Base-by-base conservation (phyloP, 345 rosid species). In the Eucalyptus erythrocorys region DNA sequence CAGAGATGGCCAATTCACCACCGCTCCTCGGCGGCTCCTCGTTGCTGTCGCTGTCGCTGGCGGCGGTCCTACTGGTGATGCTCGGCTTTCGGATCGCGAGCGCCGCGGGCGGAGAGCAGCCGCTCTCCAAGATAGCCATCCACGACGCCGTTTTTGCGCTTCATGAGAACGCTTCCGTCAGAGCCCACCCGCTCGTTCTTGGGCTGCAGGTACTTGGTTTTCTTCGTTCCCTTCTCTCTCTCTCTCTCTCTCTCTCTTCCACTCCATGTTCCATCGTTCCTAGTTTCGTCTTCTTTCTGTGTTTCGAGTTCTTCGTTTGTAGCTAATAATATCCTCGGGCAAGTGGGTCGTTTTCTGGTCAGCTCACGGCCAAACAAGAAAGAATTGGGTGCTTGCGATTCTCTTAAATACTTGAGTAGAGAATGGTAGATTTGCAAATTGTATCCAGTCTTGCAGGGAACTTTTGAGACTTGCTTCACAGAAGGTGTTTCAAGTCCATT, bases 91-190 rank as follows among this genome's bases (percentile, higher is more conserved):
- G 82, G 22, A 40, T 76, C 30, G 82, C 82, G 82, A 76, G 82
- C 82, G 30, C 47, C 4, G 15, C 2, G 47, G 82, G 47, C 42
- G 92, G 90, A 7, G 91, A 88, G 71, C 92, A 90, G 42, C 90
- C 93, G 57, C 87, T 88, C 42, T 51, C 90, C 64, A 88, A 88
- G 68, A 79, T 89, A 53, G 90, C 91, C 40, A 89, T 92, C 79
- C 88, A 84, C 85, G 85, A 47, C 61, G 92, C 87, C 26, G 59
- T 88, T 57, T 87, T 30, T 34, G 89, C 90, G 55, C 86, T 91
- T 86, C 88, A 88, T 48, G 89, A 84, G 16, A 86, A 87, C 87
- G 91, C 90, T 89, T 91, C 90, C 42, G 42, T 90, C 64, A 88
- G 87, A 10, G 89, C 91, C 10, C 43, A 30, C 76, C 90, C 90